Conservation (phyloP, 2,329 filamentous ascomycete genomes). For the Aspergillus quadricinctus region DNA sequence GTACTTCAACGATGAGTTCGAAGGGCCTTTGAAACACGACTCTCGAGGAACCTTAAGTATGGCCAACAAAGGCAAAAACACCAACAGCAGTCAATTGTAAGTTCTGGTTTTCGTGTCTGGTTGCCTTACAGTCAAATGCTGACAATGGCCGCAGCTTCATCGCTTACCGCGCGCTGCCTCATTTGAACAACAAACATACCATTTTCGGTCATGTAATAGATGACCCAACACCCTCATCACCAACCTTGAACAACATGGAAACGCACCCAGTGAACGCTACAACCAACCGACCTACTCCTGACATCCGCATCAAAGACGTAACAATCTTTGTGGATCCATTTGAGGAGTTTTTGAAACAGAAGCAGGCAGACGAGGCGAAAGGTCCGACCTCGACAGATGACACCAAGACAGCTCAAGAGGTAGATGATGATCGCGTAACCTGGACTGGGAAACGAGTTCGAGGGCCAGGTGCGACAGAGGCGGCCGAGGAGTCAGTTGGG, state of each 20-base stretch:
- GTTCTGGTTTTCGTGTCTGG: constrained; percentile 13
- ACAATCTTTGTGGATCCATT: constrained; percentile 92
- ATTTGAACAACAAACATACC: constrained; percentile 95
- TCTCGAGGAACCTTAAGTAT: constrained; percentile 77
- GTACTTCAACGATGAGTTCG: constrained; percentile 89
- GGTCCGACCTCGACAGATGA: constrained; percentile 17
- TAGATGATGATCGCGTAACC: constrained; percentile 82
- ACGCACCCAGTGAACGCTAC: constrained; percentile 66
- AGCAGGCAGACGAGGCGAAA: constrained; percentile 57
- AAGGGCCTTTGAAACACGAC: constrained; percentile 82
- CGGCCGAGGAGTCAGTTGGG: constrained; percentile 43
- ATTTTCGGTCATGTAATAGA: constrained; percentile 85
- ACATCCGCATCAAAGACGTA: constrained; percentile 76
- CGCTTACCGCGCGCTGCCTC: constrained; percentile 75
- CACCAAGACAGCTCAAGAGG: constrained; percentile 29
- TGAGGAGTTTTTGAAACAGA: constrained; percentile 81
- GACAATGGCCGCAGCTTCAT: constrained; percentile 59
- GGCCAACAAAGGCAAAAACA: constrained; percentile 99
- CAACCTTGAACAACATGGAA: constrained; percentile 67
- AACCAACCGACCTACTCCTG: constrained; percentile 69
- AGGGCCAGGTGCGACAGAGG: constrained; percentile 57
- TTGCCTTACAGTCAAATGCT: neutral
- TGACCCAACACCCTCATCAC: constrained; percentile 47
- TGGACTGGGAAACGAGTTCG: constrained; percentile 94
- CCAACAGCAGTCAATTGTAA: constrained; percentile 83